These are phyloP conservation scores for Sporopachydermia cereana DNA, from an alignment of 1,139 yeast genomes.

Conservation along the genomic window DNA sequence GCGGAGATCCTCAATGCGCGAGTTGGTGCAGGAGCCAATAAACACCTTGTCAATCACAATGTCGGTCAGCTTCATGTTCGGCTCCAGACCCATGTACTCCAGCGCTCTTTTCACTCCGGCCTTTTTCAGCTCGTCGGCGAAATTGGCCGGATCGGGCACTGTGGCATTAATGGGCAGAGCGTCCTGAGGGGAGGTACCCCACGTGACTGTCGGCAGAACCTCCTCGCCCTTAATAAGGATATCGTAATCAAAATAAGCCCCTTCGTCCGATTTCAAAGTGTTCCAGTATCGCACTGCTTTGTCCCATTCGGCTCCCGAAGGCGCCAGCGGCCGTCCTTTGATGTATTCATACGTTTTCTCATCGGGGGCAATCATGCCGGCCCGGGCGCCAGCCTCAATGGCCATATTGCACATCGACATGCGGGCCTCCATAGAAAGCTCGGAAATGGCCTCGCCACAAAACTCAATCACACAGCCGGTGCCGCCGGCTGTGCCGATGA, in stretches of 20 bases:
- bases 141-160: conserved; percentile 80
- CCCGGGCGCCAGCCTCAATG: conserved; percentile 98
- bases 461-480: conserved; percentile 95
- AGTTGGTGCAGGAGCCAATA: conserved; percentile 96
- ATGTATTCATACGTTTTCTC: conserved; percentile 76
- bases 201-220: conserved; percentile 89
- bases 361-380: conserved; percentile 98
- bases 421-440: conserved; percentile 93
- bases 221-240: conserved; percentile 73
- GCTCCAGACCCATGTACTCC: conserved; percentile 77
- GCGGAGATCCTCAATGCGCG: conserved; percentile 93
- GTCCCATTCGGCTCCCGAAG: conserved; percentile 88
- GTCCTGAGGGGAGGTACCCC: conserved; percentile 99
- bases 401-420: conserved; percentile 99
- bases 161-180: conserved; percentile 85
- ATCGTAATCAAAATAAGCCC: conserved; percentile 79
- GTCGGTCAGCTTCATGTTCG: conserved; percentile 69
- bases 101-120: conserved; percentile 87
- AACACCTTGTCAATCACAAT: conserved; percentile 83
- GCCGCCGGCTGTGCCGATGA: conserved; percentile 99
- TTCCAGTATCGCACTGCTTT: conserved; percentile 89
- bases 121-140: conserved; percentile 62
- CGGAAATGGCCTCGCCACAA: conserved; percentile 88
- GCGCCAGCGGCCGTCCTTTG: conserved; percentile 90
- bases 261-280: conserved; percentile 76